Evolutionary conservation across 1,284 basidiomycete genomes (phyloP), one percentile per base, ranked within the genome.

Genomic region (Sporisorium sorghi): DNA sequence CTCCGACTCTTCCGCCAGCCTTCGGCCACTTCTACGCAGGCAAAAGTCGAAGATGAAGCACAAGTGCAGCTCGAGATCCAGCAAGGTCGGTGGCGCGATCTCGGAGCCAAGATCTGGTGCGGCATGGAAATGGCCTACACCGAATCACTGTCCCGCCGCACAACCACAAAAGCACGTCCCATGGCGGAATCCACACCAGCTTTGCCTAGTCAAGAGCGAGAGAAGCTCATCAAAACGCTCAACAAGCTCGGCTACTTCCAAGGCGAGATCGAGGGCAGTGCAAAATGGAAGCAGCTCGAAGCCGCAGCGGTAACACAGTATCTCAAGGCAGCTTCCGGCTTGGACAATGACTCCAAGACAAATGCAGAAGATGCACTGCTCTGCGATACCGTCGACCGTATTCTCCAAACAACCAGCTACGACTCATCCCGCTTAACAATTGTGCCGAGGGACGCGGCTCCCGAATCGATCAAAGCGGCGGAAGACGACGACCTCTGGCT

Each of bases 401-500:
- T 56, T 7, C 43, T 54, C 15, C 24, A 60, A 35, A 19, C 17
- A 8, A 1, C 21, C 14, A 26, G 12, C 32, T 37, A 42, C 17
- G 40, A 6, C 21, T 9, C 19, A 2, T 5, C 7, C 1, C 0
- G 14, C 8, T 10, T 42, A 2, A 70, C 24, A 8, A 42, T 26
- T 9, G 12, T 60, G 9, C 19, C 58, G 1, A 11, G 42, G 7
- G 42, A 58, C 9, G 39, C 55, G 1, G 4, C 54, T 5, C 26
- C 28, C 0, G 32, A 32, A 3, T 24, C 8, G 10, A 35, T 62
- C 11, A 33, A 50, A 40, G 21, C 15, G 15, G 47, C 26, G 23
- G 72, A 83, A 42, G 79, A 83, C 40, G 52, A 58, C 28, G 81
- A 83, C 19, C 76, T 58, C 6, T 83, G 78, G 72, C 62, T 83